A percentile compares a stretch with the other conserved stretches of the same genome.
phyloP scores from a whole-genome alignment of 2,329 filamentous ascomycete genomes.

The Didymosphaeria variabile region DNA sequence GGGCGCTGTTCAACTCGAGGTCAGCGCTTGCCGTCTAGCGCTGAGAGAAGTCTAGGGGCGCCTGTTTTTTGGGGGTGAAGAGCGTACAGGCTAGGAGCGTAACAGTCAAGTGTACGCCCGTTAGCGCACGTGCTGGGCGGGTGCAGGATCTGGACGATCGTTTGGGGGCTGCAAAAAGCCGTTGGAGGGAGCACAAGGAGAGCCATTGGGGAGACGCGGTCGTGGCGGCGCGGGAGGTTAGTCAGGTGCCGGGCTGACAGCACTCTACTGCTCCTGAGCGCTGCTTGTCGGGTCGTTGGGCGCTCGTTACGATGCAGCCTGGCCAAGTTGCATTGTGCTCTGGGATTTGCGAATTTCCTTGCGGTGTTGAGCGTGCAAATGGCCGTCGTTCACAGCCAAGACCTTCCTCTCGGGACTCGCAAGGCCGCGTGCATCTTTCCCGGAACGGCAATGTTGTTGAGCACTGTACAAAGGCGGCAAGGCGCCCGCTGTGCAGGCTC shows the following conservation, averaged over 20 bases:
- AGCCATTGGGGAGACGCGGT: too few relatives aligned
- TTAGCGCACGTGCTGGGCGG: not conserved
- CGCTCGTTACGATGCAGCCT: not conserved
- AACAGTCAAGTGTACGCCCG: slow-evolving; percentile 8
- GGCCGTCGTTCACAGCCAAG: slow-evolving; percentile 1
- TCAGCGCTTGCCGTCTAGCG: slow-evolving; percentile 5
- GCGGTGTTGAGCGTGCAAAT: not conserved
- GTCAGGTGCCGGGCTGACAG: not conserved
- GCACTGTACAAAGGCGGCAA: slow-evolving; percentile 4
- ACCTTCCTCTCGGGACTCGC: not conserved
- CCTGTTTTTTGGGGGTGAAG: not conserved
- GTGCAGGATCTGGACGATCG: not conserved
- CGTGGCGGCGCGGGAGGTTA: not conserved
- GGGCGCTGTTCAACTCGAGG: not conserved
- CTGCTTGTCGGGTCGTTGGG: not conserved
- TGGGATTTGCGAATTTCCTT: too few relatives aligned
- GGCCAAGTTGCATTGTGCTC: too few relatives aligned
- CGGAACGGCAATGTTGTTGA: not conserved
- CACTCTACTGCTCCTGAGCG: slow-evolving; percentile 8
- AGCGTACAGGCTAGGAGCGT: not conserved
- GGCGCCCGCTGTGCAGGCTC: not conserved
- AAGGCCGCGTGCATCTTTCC: not conserved
- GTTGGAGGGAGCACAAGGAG: not conserved
- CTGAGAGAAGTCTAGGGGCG: not conserved
- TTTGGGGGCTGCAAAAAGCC: slow-evolving; percentile 12